Evolutionary conservation across 2,329 filamentous ascomycete genomes (phyloP).

Genomic region (Aspergillus alliaceus): DNA sequence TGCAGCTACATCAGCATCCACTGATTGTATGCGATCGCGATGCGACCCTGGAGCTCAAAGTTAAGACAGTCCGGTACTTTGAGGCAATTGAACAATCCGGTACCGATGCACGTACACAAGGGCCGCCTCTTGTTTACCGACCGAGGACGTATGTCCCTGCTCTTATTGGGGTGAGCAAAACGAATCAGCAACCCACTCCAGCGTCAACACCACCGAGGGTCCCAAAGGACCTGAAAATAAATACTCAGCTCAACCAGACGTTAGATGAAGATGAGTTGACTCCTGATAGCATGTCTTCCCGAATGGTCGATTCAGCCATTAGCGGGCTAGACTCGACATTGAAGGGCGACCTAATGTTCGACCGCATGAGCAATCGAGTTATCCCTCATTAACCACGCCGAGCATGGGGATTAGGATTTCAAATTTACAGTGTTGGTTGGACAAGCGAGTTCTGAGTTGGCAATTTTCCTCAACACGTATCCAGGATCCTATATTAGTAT

Average conservation of each 20-base stretch:
- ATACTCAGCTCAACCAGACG: conserved; percentile 40
- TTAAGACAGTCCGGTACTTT: conserved; percentile 74
- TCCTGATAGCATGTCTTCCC: conserved; percentile 51
- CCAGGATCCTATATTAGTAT: background rate
- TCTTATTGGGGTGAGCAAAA: conserved; percentile 24
- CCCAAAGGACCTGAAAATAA: conserved; percentile 46
- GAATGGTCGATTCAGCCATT: conserved; percentile 47
- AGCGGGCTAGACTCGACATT: conserved; percentile 42
- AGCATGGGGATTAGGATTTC: background rate
- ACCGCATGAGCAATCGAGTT: conserved; percentile 44
- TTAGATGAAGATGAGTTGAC: conserved; percentile 47
- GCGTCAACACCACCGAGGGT: conserved; percentile 30
- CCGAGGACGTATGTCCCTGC: conserved; percentile 37
- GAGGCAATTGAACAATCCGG: conserved; percentile 70
- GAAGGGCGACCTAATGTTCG: conserved; percentile 43
- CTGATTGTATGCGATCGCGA: conserved; percentile 84
- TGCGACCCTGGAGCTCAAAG: conserved; percentile 69
- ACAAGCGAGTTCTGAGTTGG: background rate
- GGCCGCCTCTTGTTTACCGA: conserved; percentile 43
- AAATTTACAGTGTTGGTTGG: background rate
- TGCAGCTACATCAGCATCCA: conserved; percentile 78
- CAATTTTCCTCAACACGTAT: background rate
- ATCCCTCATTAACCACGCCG: conserved; percentile 20
- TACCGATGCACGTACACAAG: conserved; percentile 45
- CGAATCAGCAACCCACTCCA: conserved; percentile 26